These are phyloP conservation scores for Xylariomycetidae sp. DNA, from an alignment of 2,329 filamentous ascomycete genomes.

Conservation along the genomic window DNA sequence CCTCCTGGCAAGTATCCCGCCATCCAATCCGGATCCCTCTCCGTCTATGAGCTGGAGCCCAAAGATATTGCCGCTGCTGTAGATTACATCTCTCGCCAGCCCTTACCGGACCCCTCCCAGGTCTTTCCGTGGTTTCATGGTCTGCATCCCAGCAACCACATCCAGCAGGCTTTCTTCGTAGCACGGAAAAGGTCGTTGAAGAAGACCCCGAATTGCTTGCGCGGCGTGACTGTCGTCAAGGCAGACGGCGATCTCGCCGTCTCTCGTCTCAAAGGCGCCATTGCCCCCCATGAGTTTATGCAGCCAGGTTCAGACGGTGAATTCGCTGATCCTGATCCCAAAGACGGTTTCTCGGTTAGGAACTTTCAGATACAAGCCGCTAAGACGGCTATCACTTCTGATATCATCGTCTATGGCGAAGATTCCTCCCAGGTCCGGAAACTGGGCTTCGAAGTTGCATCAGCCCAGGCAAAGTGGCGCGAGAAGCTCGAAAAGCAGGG, in stretches of 20 bases:
- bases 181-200: slow-evolving; percentile 68
- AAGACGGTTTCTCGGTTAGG: slow-evolving; percentile 86
- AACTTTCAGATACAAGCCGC: slow-evolving; percentile 96
- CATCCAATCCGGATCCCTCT: slow-evolving; percentile 46
- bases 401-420: slow-evolving; percentile 89
- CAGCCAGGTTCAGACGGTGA: slow-evolving; percentile 44
- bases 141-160: slow-evolving; percentile 79
- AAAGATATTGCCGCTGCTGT: slow-evolving; percentile 66
- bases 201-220: slow-evolving; percentile 69
- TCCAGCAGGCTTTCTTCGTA: slow-evolving; percentile 87
- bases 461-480: slow-evolving; percentile 73
- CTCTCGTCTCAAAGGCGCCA: slow-evolving; percentile 79
- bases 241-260: slow-evolving; percentile 72
- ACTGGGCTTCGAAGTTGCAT: slow-evolving; percentile 64
- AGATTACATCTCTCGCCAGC: slow-evolving; percentile 71
- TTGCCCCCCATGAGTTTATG: slow-evolving; percentile 77
- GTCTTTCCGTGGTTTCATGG: slow-evolving; percentile 98
- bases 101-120: slow-evolving; percentile 75
- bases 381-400: slow-evolving; percentile 82
- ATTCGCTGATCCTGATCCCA: slow-evolving; percentile 81
- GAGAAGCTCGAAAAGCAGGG: slow-evolving; percentile 55
- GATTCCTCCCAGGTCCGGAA: slow-evolving; percentile 57
- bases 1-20: slow-evolving; percentile 63
- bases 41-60: slow-evolving; percentile 70
- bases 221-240: slow-evolving; percentile 82